Base-by-base conservation (phyloP, 2,329 filamentous ascomycete species). In the Colletotrichum tofieldiae region DNA sequence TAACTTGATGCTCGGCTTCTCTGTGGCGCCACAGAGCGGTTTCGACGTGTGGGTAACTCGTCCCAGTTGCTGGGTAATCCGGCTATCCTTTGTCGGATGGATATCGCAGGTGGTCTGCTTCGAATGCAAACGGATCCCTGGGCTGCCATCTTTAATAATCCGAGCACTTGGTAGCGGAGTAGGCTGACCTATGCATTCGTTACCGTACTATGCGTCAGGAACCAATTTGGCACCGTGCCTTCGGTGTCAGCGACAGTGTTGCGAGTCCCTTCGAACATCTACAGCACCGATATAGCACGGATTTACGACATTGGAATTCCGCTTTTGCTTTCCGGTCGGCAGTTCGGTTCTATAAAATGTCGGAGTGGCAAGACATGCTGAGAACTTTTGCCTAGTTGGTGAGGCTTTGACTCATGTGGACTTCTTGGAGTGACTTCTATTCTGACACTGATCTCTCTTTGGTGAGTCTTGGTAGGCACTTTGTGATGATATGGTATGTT, bases 401-500 rank as follows among this genome's bases (percentile, higher is more conserved):
- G 12, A 18, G 12, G 23, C 14, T 29, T 5, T 29, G 47, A 51
- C 5, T 18, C 5, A 7, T 29, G 23, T 51, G 47, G 3, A 6
- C 6, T 32, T 32, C 29, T 32, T 32, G 6, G 29, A 16, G 23
- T 16, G 12, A 12, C 23, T 26, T 9, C 14, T 26, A 14, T 49
- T 0, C 11, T 5, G 12, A 16, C 47, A 1, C 7, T 26, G 12
- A 3, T 2, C 2, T 6, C 23, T 16, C 7, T 26, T 5, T 3
- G 12, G 1, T 0, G 4, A 14, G 4, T 7, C 47, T 26, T 1
- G 1, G 5, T 26, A 9, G n/a, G 5, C 4, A 3, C 1, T 14
- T 4, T 16, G 1, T 0, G 5, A 51, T 51, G 47, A 9, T 29
- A 18, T 9, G 2, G 18, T 8, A n/a, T 26, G 2, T 51, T 8